Evolutionary conservation across 257 asterid genomes (phyloP), one percentile per base, ranked within the genome.

Genomic region (Nicotiana sylvestris): DNA sequence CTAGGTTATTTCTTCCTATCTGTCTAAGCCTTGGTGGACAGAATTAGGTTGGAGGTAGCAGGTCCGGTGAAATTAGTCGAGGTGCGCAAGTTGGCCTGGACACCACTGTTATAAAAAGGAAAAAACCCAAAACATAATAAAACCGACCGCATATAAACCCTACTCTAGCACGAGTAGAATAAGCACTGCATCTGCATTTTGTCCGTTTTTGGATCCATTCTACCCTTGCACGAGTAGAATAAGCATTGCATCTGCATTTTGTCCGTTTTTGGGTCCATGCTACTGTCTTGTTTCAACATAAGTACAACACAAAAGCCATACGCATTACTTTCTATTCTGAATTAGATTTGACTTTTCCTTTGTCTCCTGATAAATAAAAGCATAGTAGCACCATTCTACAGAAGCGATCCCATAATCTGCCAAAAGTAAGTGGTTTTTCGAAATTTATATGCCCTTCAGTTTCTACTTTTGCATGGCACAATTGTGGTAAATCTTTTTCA

Each of bases 261-360:
- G 78, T 70, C 78, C 21, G 32, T 70, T 70, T 70, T 70, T 6
- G n/a, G 57, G 60, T 70, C 78, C 78, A 43, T 7, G 39, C 39
- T 35, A 12, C 9, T 12, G 35, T 43, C 78, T 17, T 21, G 60
- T 21, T 39, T 70, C 60, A 4, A 70, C 58, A 11, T 43, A 21
- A 70, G 33, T n/a, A 39, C 46, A 39, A 5, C 35, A 1, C 9
- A 21, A 6, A 43, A 70, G 60, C 46, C 21, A 2, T 70, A 2
- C 12, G 0, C 51, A 4, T 46, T 72, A 72, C 61, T 46, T 72
- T 46, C 32, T n/a, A 5, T 72, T 46, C 58, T 70, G 57, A 43
- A 43, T 9, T 70, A 70, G 46, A 43, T 39, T 70, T 11, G 35
- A 70, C 21, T 43, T 70, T 39, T 70, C 35, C 33, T 39, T 39